These are phyloP conservation scores for Nicotiana sylvestris DNA, from an alignment of 257 asterid genomes.

Conservation along the genomic window DNA sequence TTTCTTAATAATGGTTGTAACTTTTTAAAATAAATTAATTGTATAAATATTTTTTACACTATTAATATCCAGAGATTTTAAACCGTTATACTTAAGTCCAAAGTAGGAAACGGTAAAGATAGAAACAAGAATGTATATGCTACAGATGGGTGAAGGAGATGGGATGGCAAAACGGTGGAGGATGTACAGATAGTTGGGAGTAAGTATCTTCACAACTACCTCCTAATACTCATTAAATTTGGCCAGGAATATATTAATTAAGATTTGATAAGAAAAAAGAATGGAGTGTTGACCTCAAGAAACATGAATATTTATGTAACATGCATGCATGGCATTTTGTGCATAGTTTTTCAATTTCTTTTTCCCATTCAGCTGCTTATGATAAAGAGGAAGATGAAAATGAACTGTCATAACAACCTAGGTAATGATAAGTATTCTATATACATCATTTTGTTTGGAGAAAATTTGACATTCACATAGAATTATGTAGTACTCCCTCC, in stretches of 20 bases:
- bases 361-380: not conserved
- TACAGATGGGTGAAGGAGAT: not conserved
- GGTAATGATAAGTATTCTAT: not conserved
- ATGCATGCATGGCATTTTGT: not conserved
- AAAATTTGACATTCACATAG: too few relatives aligned
- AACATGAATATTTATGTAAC: not conserved
- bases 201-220: conserved; percentile 3
- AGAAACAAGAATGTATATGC: not conserved
- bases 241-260: not conserved
- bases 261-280: not conserved
- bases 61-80: too few relatives aligned
- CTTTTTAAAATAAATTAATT: too few relatives aligned
- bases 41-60: too few relatives aligned
- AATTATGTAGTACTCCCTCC: too few relatives aligned
- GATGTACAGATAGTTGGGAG: not conserved
- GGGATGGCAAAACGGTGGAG: conserved; percentile 3
- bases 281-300: not conserved
- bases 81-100: too few relatives aligned
- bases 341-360: not conserved
- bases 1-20: not conserved
- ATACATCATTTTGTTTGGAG: not conserved
- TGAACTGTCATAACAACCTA: not conserved
- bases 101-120: not conserved
- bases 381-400: not conserved
- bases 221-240: conserved; percentile 6